Conservation (phyloP, 331 rosid species). For the Rosa hybrid region DNA sequence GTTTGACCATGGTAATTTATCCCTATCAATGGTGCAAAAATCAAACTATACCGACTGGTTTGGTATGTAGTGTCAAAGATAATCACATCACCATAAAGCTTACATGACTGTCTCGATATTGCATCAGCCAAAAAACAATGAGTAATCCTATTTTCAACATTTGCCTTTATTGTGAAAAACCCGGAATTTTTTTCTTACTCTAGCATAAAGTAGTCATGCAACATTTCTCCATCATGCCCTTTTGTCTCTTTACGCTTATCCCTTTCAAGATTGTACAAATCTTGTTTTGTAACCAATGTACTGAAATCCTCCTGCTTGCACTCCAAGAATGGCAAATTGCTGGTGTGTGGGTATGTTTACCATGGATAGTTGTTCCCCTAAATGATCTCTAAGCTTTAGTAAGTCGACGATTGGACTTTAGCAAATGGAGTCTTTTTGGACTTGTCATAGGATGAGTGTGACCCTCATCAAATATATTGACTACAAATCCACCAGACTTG, state of each 20-base stretch:
- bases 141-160: not conserved
- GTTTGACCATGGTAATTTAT: too few relatives aligned
- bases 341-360: not conserved
- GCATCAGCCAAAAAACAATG: constrained; percentile 5
- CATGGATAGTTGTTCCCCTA: not conserved
- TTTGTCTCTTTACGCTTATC: not conserved
- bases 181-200: not conserved
- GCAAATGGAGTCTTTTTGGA: not conserved
- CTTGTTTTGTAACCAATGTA: not conserved
- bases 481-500: not conserved
- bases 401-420: not conserved
- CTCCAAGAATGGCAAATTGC: not conserved
- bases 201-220: not conserved
- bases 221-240: not conserved
- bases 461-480: not conserved
- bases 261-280: not conserved
- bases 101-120: not conserved
- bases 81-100: too few relatives aligned
- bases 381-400: not conserved
- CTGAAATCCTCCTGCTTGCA: not conserved
- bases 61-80: too few relatives aligned
- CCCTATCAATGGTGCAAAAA: too few relatives aligned
- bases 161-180: not conserved
- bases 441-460: not conserved
- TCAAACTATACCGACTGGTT: too few relatives aligned